Evolutionary conservation across 139 green algal genomes (phyloP).

Genomic region (Coelastrella sp.): DNA sequence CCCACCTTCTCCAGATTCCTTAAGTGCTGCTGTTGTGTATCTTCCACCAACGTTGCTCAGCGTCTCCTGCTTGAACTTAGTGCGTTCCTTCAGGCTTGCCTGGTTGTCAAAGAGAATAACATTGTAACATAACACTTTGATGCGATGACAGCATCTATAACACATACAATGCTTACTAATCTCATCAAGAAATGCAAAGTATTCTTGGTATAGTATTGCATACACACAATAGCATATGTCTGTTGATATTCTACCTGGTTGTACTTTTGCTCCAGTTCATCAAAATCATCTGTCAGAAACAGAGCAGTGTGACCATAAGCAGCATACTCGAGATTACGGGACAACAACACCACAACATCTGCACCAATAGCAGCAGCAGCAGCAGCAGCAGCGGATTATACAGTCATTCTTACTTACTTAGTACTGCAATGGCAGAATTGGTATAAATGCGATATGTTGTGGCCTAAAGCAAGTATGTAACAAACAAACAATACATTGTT

Average conservation of each 20-base stretch:
- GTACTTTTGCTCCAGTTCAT: slow-evolving; percentile 65
- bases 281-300: slow-evolving; percentile 57
- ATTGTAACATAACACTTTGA: slow-evolving; percentile 83
- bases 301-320: slow-evolving; percentile 54
- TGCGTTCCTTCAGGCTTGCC: slow-evolving; percentile 73
- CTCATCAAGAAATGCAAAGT: neutral
- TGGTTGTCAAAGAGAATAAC: slow-evolving; percentile 69
- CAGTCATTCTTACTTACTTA: too few species aligned
- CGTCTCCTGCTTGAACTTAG: slow-evolving; percentile 97
- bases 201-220: too few species aligned
- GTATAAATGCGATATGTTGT: neutral
- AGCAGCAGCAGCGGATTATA: neutral
- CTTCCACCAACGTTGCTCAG: slow-evolving; percentile 88
- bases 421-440: neutral
- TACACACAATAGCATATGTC: neutral
- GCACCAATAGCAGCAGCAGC: slow-evolving; percentile 31
- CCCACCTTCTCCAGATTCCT: slow-evolving; percentile 18
- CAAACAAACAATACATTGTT: neutral
- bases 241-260: slow-evolving; percentile 54
- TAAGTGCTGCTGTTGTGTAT: slow-evolving; percentile 2
- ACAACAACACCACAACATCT: slow-evolving; percentile 59
- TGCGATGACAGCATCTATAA: too few species aligned
- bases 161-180: too few species aligned
- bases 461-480: neutral
- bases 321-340: slow-evolving; percentile 65